Conservation (phyloP, 1,284 basidiomycete genomes). For the Cryptococcus sp. region DNA sequence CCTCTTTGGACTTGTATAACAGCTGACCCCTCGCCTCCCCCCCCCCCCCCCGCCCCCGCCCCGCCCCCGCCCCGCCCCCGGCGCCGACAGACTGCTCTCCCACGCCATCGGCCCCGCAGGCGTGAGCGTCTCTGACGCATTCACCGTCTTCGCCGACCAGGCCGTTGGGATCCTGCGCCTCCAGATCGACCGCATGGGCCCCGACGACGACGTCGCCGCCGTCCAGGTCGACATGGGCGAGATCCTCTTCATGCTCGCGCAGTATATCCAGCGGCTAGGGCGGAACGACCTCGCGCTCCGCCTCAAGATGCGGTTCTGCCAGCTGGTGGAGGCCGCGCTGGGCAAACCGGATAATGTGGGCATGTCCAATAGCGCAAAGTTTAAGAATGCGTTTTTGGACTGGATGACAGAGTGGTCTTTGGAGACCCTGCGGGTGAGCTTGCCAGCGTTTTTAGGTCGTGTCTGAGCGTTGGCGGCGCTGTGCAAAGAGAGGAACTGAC, state of each 20-base stretch:
- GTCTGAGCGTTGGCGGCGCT: no score
- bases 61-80: no score
- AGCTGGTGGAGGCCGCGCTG: conserved; percentile 66
- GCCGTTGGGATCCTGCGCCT: conserved; percentile 69
- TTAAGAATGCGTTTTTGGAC: conserved; percentile 70
- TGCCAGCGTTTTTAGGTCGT: no score
- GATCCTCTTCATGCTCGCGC: conserved; percentile 62
- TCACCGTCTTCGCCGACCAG: conserved; percentile 68
- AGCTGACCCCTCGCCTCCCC: neutral
- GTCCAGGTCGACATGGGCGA: conserved; percentile 68
- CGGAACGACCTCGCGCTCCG: conserved; percentile 57
- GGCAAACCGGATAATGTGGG: conserved; percentile 61
- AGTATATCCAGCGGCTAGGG: conserved; percentile 63
- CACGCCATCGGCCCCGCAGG: conserved; percentile 42
- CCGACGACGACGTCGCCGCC: conserved; percentile 58
- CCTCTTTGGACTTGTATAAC: neutral
- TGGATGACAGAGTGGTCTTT: conserved; percentile 68
- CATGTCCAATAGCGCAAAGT: conserved; percentile 62
- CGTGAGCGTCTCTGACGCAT: conserved; percentile 57
- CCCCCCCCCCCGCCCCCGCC: no score
- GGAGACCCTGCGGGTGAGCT: conserved; percentile 34
- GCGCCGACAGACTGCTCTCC: conserved; percentile 33
- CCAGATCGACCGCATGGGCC: conserved; percentile 68
- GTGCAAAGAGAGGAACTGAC: neutral
- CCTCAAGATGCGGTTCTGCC: conserved; percentile 71